A percentile compares a stretch with the other conserved stretches of the same genome.
Evolutionary conservation across 495 filamentous ascomycete genomes (phyloP).

Genomic region (Neurospora sublineolata): DNA sequence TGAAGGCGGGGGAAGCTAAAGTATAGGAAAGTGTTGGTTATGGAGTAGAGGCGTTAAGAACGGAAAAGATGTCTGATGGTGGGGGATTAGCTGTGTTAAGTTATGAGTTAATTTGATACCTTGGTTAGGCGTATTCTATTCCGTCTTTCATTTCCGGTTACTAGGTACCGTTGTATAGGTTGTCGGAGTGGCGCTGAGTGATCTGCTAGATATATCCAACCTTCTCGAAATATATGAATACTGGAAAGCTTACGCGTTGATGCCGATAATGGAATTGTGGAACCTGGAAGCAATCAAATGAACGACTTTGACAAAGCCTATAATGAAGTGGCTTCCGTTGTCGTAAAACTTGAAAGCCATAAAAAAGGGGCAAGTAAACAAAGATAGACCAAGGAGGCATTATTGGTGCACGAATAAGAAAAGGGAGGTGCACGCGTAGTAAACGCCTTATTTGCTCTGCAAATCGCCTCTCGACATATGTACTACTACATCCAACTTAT

Average conservation of each 20-base stretch:
- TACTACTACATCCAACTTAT: background rate
- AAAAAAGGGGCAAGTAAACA: background rate
- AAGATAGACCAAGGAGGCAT: background rate
- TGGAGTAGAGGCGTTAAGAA: constrained; percentile 16
- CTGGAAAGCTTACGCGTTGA: background rate
- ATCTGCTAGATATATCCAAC: background rate
- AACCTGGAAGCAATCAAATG: background rate
- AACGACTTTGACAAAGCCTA: background rate
- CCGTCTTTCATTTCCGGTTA: background rate
- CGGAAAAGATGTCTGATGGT: background rate
- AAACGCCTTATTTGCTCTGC: background rate
- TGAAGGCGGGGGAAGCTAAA: constrained; percentile 35
- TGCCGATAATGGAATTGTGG: background rate
- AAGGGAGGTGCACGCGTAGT: background rate
- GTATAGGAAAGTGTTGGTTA: constrained; percentile 42
- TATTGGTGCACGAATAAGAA: background rate
- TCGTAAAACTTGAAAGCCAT: background rate
- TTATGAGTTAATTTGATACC: background rate
- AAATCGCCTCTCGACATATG: background rate
- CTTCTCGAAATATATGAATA: background rate
- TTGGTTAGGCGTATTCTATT: background rate
- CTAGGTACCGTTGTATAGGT: background rate
- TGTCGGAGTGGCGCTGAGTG: background rate
- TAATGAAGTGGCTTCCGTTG: background rate
- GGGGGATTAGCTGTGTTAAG: background rate